Evolutionary conservation across 805 yeast species (phyloP).

Genomic region (Pichia cabralensis): DNA sequence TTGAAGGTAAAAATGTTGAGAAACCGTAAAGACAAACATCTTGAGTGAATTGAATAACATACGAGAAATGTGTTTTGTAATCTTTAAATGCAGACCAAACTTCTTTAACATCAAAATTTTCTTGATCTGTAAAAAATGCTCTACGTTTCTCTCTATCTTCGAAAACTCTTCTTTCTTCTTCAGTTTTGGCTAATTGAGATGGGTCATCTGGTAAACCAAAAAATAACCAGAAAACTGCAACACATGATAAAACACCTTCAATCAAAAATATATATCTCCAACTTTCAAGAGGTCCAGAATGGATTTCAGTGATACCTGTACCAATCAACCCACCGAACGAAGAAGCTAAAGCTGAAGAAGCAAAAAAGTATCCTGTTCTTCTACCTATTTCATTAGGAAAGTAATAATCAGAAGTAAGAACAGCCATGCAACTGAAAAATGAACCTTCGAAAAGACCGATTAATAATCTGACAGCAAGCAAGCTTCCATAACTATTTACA

Average conservation of each 20-base stretch:
- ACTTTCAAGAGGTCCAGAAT: not conserved
- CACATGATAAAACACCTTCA: slow-evolving; percentile 3
- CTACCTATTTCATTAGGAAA: slow-evolving; percentile 4
- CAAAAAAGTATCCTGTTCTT: slow-evolving; percentile 5
- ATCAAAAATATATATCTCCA: slow-evolving; percentile 4
- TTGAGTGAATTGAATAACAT: slow-evolving; percentile 4
- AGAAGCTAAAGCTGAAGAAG: slow-evolving; percentile 2
- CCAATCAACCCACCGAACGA: slow-evolving; percentile 6
- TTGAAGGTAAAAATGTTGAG: slow-evolving; percentile 4
- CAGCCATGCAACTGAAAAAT: slow-evolving; percentile 4
- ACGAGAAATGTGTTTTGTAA: slow-evolving; percentile 1
- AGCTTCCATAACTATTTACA: slow-evolving; percentile 2
- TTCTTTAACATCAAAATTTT: slow-evolving; percentile 2
- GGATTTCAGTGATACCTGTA: slow-evolving; percentile 3
- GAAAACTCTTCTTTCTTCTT: slow-evolving; percentile 2
- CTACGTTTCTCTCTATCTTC: slow-evolving; percentile 4
- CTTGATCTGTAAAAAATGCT: not conserved
- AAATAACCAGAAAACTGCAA: slow-evolving; percentile 1
- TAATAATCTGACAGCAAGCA: slow-evolving; percentile 1
- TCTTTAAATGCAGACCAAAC: slow-evolving; percentile 1
- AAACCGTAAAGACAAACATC: slow-evolving; percentile 5
- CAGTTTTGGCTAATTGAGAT: not conserved
- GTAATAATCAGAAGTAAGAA: slow-evolving; percentile 3
- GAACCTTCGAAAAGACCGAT: slow-evolving; percentile 5
- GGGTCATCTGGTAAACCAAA: slow-evolving; percentile 3